A percentile compares a stretch with the other conserved stretches of the same genome.
Conservation (phyloP, 768 basidiomycete genomes). For the Russula olivacea region DNA sequence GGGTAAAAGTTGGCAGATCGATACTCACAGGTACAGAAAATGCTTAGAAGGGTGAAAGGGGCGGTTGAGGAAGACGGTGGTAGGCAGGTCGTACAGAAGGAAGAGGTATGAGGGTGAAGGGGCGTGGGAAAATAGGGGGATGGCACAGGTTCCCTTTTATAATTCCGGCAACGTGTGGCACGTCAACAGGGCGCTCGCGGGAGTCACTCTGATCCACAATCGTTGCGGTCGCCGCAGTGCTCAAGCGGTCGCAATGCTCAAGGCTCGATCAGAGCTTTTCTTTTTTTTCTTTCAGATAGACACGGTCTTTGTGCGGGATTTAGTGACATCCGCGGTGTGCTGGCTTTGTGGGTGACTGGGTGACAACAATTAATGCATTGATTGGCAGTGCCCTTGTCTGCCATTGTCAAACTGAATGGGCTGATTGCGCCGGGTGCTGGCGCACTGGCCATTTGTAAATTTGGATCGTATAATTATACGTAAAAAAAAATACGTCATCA, state of each 20-base stretch:
- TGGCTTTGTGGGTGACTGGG: background rate
- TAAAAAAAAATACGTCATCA: constrained; percentile 15
- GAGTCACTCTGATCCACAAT: background rate
- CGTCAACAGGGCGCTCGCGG: constrained; percentile 13
- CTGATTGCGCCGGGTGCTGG: background rate
- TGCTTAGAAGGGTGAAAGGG: constrained; percentile 10
- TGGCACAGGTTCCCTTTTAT: constrained; percentile 25
- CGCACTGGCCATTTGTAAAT: background rate
- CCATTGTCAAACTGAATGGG: background rate
- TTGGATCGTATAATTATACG: background rate
- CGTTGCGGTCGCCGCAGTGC: background rate
- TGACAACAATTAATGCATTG: background rate
- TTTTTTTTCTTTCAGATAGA: background rate
- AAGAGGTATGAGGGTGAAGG: constrained; percentile 26
- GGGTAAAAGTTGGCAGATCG: background rate
- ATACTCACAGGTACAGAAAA: constrained; percentile 14
- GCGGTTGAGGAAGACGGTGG: constrained; percentile 12
- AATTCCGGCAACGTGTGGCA: constrained; percentile 23
- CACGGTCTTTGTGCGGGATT: background rate
- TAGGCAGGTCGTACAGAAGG: constrained; percentile 22
- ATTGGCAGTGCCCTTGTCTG: background rate
- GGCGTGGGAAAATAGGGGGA: constrained; percentile 29
- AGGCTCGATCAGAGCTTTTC: background rate
- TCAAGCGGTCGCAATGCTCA: too few relatives aligned
- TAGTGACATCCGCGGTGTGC: background rate